A percentile compares a stretch with the other conserved stretches of the same genome.
Evolutionary conservation across 768 basidiomycete species (phyloP).

Genomic region (Lentinula sp.): DNA sequence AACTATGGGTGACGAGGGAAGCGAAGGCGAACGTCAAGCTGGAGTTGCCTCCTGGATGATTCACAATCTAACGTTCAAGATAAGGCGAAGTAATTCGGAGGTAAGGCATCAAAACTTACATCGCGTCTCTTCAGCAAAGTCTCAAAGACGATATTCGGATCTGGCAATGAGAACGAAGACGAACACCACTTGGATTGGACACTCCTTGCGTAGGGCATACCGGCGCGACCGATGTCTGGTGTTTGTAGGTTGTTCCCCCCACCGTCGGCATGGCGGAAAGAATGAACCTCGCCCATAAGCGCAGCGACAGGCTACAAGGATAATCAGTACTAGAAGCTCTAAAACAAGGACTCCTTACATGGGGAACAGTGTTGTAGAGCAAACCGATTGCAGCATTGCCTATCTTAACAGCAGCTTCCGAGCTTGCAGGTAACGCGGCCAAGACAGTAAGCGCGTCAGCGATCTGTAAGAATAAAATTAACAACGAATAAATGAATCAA

Average conservation of each 20-base stretch:
- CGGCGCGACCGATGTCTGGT: slow-evolving; percentile 32
- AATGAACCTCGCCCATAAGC: slow-evolving; percentile 13
- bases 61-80: neutral
- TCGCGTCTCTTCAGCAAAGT: slow-evolving; percentile 27
- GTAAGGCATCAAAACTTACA: slow-evolving; percentile 10
- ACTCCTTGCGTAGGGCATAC: slow-evolving; percentile 37
- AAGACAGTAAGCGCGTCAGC: slow-evolving; percentile 1
- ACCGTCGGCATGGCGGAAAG: slow-evolving; percentile 32
- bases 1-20: slow-evolving; percentile 41
- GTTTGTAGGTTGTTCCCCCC: slow-evolving; percentile 26
- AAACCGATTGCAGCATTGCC: slow-evolving; percentile 4
- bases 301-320: slow-evolving; percentile 6
- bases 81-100: neutral
- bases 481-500: neutral
- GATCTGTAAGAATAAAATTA: neutral
- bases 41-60: slow-evolving; percentile 12
- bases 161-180: slow-evolving; percentile 28
- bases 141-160: slow-evolving; percentile 44
- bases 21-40: slow-evolving; percentile 44
- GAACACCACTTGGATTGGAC: slow-evolving; percentile 25
- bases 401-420: neutral
- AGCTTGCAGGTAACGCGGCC: slow-evolving; percentile 1
- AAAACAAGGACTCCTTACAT: slow-evolving; percentile 1
- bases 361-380: slow-evolving; percentile 12
- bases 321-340: neutral